Conservation (phyloP, 495 filamentous ascomycete species). For the Melanomma pulvis-pyrius region DNA sequence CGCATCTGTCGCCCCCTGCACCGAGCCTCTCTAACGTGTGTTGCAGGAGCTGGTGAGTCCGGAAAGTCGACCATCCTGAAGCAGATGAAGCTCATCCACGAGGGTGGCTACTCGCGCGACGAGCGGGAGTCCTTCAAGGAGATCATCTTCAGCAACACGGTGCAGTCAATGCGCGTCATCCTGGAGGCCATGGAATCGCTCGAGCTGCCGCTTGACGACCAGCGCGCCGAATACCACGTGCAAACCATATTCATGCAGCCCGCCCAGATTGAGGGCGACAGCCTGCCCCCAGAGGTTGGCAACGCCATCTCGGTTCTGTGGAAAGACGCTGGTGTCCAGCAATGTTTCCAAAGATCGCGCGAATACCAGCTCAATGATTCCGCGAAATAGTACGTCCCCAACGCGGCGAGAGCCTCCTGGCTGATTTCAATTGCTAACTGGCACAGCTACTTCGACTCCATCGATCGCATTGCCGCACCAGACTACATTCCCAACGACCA, state of each 20-base stretch:
- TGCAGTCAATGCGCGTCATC: slow-evolving; percentile 61
- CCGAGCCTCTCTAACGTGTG: slow-evolving; percentile 21
- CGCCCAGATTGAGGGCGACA: slow-evolving; percentile 44
- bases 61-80: slow-evolving; percentile 98
- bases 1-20: not conserved
- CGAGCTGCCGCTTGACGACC: slow-evolving; percentile 74
- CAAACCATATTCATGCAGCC: slow-evolving; percentile 52
- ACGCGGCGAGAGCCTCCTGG: not conserved
- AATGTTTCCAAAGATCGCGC: slow-evolving; percentile 84
- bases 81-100: slow-evolving; percentile 99
- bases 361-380: slow-evolving; percentile 98
- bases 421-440: slow-evolving; percentile 16
- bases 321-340: slow-evolving; percentile 80
- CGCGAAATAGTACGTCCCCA: slow-evolving; percentile 76
- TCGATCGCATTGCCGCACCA: slow-evolving; percentile 84
- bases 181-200: slow-evolving; percentile 83
- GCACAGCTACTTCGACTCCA: slow-evolving; percentile 82
- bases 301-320: slow-evolving; percentile 83
- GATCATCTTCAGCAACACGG: slow-evolving; percentile 91
- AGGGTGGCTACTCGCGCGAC: slow-evolving; percentile 84
- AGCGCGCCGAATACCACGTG: slow-evolving; percentile 77
- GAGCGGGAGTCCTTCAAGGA: slow-evolving; percentile 92
- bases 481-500: slow-evolving; percentile 95
- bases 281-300: slow-evolving; percentile 67
- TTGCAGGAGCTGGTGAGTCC: slow-evolving; percentile 91